Evolutionary conservation across 2,329 filamentous ascomycete genomes (phyloP).

Genomic region (Gremmenia infestans): DNA sequence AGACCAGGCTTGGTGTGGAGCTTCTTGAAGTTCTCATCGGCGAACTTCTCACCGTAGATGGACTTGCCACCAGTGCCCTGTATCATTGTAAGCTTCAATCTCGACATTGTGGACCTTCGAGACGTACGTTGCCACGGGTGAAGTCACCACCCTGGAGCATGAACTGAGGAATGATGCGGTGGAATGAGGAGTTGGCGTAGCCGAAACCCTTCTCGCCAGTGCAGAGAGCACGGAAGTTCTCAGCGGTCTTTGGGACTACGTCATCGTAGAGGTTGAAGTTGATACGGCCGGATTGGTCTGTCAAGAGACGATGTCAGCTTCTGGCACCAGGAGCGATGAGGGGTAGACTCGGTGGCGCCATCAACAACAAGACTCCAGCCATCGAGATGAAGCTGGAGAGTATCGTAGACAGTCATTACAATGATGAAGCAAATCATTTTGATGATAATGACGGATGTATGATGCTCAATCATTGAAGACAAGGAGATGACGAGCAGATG

Average conservation of each 20-base stretch:
- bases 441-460: neutral
- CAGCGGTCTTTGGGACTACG: slow-evolving; percentile 87
- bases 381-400: neutral
- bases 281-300: slow-evolving; percentile 70
- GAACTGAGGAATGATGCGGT: slow-evolving; percentile 88
- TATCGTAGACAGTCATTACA: neutral
- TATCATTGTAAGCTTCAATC: slow-evolving; percentile 53
- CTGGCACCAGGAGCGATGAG: slow-evolving; percentile 7
- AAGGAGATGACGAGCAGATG: slow-evolving; percentile 6
- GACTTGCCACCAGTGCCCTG: slow-evolving; percentile 83
- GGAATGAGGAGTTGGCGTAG: slow-evolving; percentile 80
- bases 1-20: slow-evolving; percentile 73
- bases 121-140: slow-evolving; percentile 79
- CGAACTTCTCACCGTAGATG: slow-evolving; percentile 93
- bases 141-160: slow-evolving; percentile 98
- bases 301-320: slow-evolving; percentile 23
- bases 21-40: slow-evolving; percentile 82
- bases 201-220: slow-evolving; percentile 78
- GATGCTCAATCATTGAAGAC: neutral
- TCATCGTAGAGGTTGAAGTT: slow-evolving; percentile 75
- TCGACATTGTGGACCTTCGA: slow-evolving; percentile 1
- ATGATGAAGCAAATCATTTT: neutral
- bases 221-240: slow-evolving; percentile 93
- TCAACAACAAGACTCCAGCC: slow-evolving; percentile 13
- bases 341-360: slow-evolving; percentile 15